Evolutionary conservation across 345 rosid species (phyloP), one percentile per base, ranked within the genome.

Genomic region (Lumnitzera racemosa): DNA sequence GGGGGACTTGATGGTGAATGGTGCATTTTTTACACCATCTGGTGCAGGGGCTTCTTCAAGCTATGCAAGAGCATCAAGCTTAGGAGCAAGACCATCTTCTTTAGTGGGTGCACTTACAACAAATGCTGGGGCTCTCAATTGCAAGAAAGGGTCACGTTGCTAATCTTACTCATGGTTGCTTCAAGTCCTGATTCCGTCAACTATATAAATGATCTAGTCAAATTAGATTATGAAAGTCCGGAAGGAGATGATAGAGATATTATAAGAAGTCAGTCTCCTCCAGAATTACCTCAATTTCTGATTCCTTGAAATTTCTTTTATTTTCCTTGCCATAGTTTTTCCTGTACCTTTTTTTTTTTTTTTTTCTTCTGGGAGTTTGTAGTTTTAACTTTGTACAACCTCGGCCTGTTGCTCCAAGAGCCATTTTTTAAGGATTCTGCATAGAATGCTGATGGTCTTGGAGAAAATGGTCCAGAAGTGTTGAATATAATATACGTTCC

Each of bases 81-180:
- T 87, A 64, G 76, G 87, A 0, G 90, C 94, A 3, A 78, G 78
- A 62, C 86, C 94, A 13, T 87, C 94, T 14, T 78, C 90, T 20
- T 75, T 61, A 47, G 88, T 87, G 11, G 84, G 83, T 55, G 57
- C 83, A 0, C 71, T 87, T 15, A 87, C 94, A 14, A 51, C 67
- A 47, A 67, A 64, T 2, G 71, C 94, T 0, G 94, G 94, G 47
- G 49, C 83, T n/a, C 90, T 84, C 36, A 63, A 20, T 63, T 87
- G 94, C 78, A 76, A 64, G 72, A 78, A 61, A 63, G 81, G 88
- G 13, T 72, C 86, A 2, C 78, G 63, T 11, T 91, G 98, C 79
- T 90, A 80, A 80, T 66, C 12, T 55, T 36, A 9, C 7, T 36
- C 43, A 1, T 36, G 43, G 11, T 36, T 9, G 7, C 7, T 36